A percentile compares a stretch with the other conserved stretches of the same genome.
Conservation (phyloP, 1,284 basidiomycete species). For the Phellinidium pouzarii region DNA sequence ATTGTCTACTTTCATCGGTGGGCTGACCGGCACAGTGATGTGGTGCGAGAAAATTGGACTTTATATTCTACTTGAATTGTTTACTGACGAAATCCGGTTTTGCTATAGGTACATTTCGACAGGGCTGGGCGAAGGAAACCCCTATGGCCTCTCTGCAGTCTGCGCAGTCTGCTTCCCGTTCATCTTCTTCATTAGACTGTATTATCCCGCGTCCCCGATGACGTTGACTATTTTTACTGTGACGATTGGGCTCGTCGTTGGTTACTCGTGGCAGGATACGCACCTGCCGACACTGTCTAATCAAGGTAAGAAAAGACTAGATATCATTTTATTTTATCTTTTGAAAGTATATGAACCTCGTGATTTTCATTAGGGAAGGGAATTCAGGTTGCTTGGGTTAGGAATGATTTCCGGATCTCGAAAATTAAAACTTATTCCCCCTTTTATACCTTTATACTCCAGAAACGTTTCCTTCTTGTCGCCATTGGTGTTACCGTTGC, state of each 20-base stretch:
- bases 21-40: conserved; percentile 58
- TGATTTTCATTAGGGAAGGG: conserved; percentile 30
- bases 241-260: conserved; percentile 62
- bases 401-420: conserved; percentile 19
- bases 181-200: conserved; percentile 61
- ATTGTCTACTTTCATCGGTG: conserved; percentile 64
- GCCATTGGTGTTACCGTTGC: conserved; percentile 55
- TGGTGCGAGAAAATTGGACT: conserved; percentile 43
- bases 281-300: conserved; percentile 39
- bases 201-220: conserved; percentile 71
- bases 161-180: conserved; percentile 67
- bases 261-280: conserved; percentile 65
- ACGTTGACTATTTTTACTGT: conserved; percentile 71
- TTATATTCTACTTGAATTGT: conserved; percentile 1
- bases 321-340: not conserved
- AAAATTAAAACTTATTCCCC: not conserved
- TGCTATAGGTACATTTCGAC: conserved; percentile 65
- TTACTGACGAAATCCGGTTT: not conserved
- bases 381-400: conserved; percentile 57
- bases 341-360: not conserved
- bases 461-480: conserved; percentile 62
- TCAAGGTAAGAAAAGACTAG: conserved; percentile 35
- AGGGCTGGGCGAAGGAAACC: conserved; percentile 57
- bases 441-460: not conserved
- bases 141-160: conserved; percentile 70